phyloP scores from a whole-genome alignment of 768 basidiomycete genomes.

The Baorangia bicolor region DNA sequence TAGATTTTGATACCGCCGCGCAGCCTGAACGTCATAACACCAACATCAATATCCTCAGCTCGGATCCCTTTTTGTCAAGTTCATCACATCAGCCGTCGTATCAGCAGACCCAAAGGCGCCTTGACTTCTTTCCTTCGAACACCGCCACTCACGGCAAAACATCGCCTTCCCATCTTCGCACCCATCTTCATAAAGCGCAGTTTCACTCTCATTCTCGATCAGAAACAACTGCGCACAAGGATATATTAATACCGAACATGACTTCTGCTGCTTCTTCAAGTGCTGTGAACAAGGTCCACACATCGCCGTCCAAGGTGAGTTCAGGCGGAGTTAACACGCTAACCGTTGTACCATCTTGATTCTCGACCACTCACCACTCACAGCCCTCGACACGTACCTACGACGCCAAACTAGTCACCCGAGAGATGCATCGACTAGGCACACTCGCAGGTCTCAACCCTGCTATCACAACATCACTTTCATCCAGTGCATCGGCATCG shows the following conservation, averaged over 20 bases:
- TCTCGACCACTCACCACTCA: slow-evolving; percentile 20
- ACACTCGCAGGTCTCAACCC: slow-evolving; percentile 57
- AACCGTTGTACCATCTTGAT: slow-evolving; percentile 3
- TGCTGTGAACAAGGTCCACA: slow-evolving; percentile 27
- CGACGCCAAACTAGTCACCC: slow-evolving; percentile 75
- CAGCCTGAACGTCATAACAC: slow-evolving; percentile 10
- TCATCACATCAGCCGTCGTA: slow-evolving; percentile 23
- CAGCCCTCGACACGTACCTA: slow-evolving; percentile 69
- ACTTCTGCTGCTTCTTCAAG: slow-evolving; percentile 28
- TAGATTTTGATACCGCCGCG: slow-evolving; percentile 14
- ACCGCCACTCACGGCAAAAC: slow-evolving; percentile 38
- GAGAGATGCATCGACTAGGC: slow-evolving; percentile 84
- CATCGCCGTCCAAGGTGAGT: slow-evolving; percentile 37
- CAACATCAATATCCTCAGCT: slow-evolving; percentile 5
- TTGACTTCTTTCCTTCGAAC: slow-evolving; percentile 34
- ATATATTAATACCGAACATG: slow-evolving; percentile 21
- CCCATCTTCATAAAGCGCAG: slow-evolving; percentile 33
- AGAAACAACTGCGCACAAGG: slow-evolving; percentile 31
- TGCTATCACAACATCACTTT: slow-evolving; percentile 35
- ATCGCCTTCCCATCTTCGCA: slow-evolving; percentile 26
- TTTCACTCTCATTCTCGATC: slow-evolving; percentile 40
- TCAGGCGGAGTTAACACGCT: slow-evolving; percentile 20
- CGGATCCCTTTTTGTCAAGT: slow-evolving; percentile 14
- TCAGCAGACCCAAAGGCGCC: slow-evolving; percentile 35
- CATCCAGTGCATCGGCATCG: slow-evolving; percentile 47